Evolutionary conservation across 768 basidiomycete genomes (phyloP), one percentile per base, ranked within the genome.

Genomic region (Cyclocybe aegerita): DNA sequence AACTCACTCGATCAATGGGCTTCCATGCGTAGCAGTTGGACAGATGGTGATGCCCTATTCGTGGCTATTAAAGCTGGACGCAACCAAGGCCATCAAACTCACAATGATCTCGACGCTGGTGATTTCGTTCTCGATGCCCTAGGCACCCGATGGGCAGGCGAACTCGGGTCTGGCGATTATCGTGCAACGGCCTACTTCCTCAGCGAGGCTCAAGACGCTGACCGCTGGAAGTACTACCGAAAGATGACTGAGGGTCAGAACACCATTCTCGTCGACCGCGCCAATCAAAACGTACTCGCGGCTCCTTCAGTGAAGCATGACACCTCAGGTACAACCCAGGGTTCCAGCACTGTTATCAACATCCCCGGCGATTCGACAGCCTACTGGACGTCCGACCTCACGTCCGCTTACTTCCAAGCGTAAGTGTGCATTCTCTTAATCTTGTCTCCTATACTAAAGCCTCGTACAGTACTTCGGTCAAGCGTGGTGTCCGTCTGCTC

Each of bases 241-340:
- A 98, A 95, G 78, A 83, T 86, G 71, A 97, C 96, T 4, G 93
- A 96, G 70, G 97, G 97, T 2, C 97, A 99, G 74, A 99, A 98
- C 75, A 94, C 93, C 4, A 76, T 99, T 55, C 62, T 95, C 46
- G 77, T 98, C 57, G 79, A 79, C 58, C 71, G 74, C 54, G 64
- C 70, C 31, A 98, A 98, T 72, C 97, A 99, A 71, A 78, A 85
- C 52, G 90, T 97, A 40, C 65, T 71, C 12, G 82, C 80, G 14
- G 74, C 79, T 4, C 88, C 93, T 0, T 81, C 71, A 15, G 75
- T 76, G n/a, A 73, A 75, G 34, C 82, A 77, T 56, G 75, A 64
- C 6, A 63, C 73, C 7, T 72, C 76, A 2, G 79, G 75, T n/a
- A 81, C 88, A 3, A 60, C 65, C 0, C 97, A 98, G 67, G 89